Evolutionary conservation across 192 early-diverging fungal species (phyloP).

Genomic region (Thoreauomyces humboldtii): DNA sequence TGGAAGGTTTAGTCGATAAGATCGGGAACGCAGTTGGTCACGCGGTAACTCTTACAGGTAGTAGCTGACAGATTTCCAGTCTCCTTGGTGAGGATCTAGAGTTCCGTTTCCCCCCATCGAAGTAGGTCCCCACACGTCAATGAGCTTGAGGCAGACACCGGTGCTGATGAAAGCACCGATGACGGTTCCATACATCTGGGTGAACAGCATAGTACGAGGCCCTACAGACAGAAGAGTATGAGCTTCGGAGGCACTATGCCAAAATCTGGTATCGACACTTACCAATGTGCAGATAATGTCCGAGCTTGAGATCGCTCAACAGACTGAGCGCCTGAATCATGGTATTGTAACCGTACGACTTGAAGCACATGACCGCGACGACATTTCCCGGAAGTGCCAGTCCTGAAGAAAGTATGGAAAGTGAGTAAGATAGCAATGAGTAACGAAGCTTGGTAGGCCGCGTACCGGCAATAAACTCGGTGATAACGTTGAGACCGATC

Average conservation of each 20-base stretch:
- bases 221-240: no score
- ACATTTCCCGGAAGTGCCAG: slow-evolving; percentile 66
- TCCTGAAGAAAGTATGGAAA: not conserved
- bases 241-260: slow-evolving; percentile 25
- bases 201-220: slow-evolving; percentile 51
- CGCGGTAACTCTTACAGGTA: no score
- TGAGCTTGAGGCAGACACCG: slow-evolving; percentile 16
- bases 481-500: slow-evolving; percentile 76
- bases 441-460: slow-evolving; percentile 21
- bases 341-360: slow-evolving; percentile 77
- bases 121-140: slow-evolving; percentile 26
- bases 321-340: slow-evolving; percentile 74
- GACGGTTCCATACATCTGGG: slow-evolving; percentile 60
- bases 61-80: no score
- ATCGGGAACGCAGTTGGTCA: no score
- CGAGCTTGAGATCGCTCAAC: slow-evolving; percentile 71
- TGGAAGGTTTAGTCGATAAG: no score
- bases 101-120: no score
- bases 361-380: slow-evolving; percentile 82
- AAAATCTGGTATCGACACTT: no score
- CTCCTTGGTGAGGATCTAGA: no score
- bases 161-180: slow-evolving; percentile 52
- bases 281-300: slow-evolving; percentile 77
- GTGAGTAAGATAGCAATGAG: not conserved
- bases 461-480: slow-evolving; percentile 81